Percentiles rank a stretch among this genome's conserved stretches.
Evolutionary conservation across 345 rosid species (phyloP).

Genomic region (Arabidopsis arenosa): DNA sequence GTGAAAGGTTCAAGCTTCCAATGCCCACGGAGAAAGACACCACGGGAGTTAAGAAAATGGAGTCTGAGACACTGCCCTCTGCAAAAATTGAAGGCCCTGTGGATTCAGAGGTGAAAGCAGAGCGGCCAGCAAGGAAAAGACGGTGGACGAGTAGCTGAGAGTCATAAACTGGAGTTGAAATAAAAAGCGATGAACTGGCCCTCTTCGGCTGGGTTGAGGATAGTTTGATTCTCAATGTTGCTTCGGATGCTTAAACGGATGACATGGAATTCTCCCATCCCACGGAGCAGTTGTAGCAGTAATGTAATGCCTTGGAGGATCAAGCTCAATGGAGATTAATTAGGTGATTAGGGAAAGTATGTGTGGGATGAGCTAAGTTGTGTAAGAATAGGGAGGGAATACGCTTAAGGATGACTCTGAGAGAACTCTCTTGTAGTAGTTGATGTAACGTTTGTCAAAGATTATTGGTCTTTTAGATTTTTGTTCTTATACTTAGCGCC

Average conservation of each 20-base stretch:
- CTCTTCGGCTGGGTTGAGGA: slow-evolving; percentile 28
- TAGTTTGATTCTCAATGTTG: slow-evolving; percentile 28
- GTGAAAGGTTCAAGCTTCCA: slow-evolving; percentile 97
- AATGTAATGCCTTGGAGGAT: slow-evolving; percentile 26
- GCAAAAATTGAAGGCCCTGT: slow-evolving; percentile 59
- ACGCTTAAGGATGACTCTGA: slow-evolving; percentile 33
- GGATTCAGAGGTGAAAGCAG: slow-evolving; percentile 78
- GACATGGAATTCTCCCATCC: slow-evolving; percentile 36
- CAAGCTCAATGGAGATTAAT: slow-evolving; percentile 18
- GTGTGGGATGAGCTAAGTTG: slow-evolving; percentile 35
- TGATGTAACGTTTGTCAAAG: slow-evolving; percentile 42
- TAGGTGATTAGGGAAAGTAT: slow-evolving; percentile 31
- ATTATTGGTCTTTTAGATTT: slow-evolving; percentile 37
- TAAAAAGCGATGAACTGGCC: slow-evolving; percentile 29
- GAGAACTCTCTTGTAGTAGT: slow-evolving; percentile 36
- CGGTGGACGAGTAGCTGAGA: slow-evolving; percentile 79
- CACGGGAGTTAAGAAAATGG: slow-evolving; percentile 61
- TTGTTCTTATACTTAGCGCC: slow-evolving; percentile 28
- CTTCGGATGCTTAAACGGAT: slow-evolving; percentile 17
- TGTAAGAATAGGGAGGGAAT: slow-evolving; percentile 41
- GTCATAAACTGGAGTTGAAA: slow-evolving; percentile 26
- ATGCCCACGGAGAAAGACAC: slow-evolving; percentile 81
- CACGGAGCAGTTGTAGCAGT: slow-evolving; percentile 19
- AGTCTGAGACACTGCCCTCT: slow-evolving; percentile 60
- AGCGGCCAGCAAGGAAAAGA: slow-evolving; percentile 89